Evolutionary conservation across 768 basidiomycete species (phyloP), one percentile per base, ranked within the genome.

Genomic region (Galerina marginata): DNA sequence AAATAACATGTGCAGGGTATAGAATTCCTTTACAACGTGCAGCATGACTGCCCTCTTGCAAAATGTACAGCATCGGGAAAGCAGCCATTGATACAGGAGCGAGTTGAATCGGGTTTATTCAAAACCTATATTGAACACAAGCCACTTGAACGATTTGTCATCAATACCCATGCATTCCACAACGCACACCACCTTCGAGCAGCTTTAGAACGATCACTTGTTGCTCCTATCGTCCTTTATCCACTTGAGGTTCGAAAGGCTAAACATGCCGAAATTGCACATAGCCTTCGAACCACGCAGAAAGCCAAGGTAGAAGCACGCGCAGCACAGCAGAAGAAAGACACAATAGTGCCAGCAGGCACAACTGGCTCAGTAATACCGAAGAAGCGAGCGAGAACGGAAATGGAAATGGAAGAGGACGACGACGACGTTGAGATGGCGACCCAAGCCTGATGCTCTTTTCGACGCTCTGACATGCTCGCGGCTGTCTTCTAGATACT

Each of bases 21-120:
- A 9, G 43, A 61, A 15, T 69, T 67, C 29, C 6, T 52, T 6
- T 68, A 60, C 46, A 71, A 71, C 59, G 65, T 61, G 11, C 69
- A 70, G 46, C 69, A 70, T 33, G 64, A 70, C 44, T 70, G 69
- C 50, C 58, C 43, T 15, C 36, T 44, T 14, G 63, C 63, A 36
- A 44, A 56, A 29, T 70, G 69, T 57, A 65, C 49, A 1, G 45
- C 54, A 53, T 60, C 58, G 25, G 65, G 67, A 16, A 61, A 58
- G 37, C 29, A 50, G 39, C 39, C 44, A 12, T 14, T 66, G 2
- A 62, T 59, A 6, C 63, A 64, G 37, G 63, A 64, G 39, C 54
- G 59, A 25, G 45, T 58, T 4, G 55, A 58, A 47, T 53, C 59
- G 9, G 46, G 40, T 26, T 9, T 49, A 12, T 26, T 16, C 16